Conservation (phyloP, 2,329 filamentous ascomycete species). For the Mycosphaerelloides madeirae region DNA sequence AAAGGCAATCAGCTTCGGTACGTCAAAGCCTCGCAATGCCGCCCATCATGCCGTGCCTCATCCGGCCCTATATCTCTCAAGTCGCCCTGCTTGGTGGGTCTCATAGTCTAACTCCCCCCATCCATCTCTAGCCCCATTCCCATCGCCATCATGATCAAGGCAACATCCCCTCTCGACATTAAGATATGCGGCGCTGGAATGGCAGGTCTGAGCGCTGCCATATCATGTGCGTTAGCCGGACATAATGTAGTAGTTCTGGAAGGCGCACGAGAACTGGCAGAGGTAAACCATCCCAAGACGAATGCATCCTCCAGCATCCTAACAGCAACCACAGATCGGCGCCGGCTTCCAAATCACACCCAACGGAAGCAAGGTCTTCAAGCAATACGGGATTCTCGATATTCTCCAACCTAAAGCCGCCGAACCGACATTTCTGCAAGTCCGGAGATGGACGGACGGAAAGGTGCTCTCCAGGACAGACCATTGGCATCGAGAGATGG, state of each 20-base stretch:
- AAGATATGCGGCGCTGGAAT: constrained; percentile 34
- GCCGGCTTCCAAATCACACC: constrained; percentile 53
- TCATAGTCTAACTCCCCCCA: too few species aligned
- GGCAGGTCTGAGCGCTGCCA: constrained; percentile 30
- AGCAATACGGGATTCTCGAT: constrained; percentile 48
- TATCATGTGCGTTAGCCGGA: constrained; percentile 30
- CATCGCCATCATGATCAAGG: constrained; percentile 13
- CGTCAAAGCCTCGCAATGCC: too few species aligned
- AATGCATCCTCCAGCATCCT: neutral
- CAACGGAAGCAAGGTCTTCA: constrained; percentile 36
- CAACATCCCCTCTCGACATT: constrained; percentile 24
- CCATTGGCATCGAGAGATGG: constrained; percentile 51
- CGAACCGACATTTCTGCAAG: constrained; percentile 47
- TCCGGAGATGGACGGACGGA: constrained; percentile 50
- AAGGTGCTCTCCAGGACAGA: constrained; percentile 48
- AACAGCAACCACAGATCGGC: constrained; percentile 39
- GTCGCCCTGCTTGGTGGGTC: too few species aligned
- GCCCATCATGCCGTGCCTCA: too few species aligned
- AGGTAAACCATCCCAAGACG: constrained; percentile 27
- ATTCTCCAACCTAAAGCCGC: constrained; percentile 35
- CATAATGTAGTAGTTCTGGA: constrained; percentile 33
- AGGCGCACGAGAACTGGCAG: constrained; percentile 36
- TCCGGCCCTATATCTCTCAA: too few species aligned
- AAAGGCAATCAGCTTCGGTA: too few species aligned
- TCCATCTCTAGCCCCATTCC: neutral